Evolutionary conservation across 768 basidiomycete genomes (phyloP), one percentile per base, ranked within the genome.

Genomic region (Erythrobasidium yunnanense): DNA sequence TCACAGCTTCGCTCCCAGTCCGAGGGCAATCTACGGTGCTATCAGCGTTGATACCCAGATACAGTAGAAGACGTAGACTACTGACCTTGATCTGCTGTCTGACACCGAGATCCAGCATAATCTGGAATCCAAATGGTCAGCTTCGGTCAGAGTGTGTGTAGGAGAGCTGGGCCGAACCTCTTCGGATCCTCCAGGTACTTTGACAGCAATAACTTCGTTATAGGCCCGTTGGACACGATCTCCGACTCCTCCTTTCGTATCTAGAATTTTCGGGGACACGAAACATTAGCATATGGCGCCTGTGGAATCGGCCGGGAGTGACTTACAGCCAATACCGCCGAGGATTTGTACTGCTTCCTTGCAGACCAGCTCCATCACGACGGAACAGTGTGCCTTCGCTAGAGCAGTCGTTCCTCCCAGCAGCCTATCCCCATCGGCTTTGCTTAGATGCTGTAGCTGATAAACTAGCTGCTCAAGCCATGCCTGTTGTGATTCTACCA

Each of bases 401-500:
- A 73, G 66, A 1, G 73, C 73, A 4, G 69, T 72, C 11, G 60
- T 62, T 1, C 73, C 73, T n/a, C 71, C 71, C 1, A 71, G 68
- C 25, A 53, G 45, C 18, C 20, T n/a, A 51, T 72, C 69, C 17
- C 52, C 71, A 2, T 69, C 67, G 23, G 38, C 65, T 18, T 66
- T 52, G 0, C 67, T 34, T 22, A 73, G 65, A n/a, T 66, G 42
- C 8, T 69, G 51, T 34, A 66, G 32, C 2, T 65, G 55, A 55
- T 70, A 73, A 27, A 72, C 32, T 54, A 72, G 30, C 49, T 60
- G 53, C 57, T 73, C 73, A 34, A 73, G 42, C 73, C 73, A 73
- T 6, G 73, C 71, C 46, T 73, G 73, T 50, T 70, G 69, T 0
- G 67, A 38, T 29, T 73, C 71, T 32, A 71, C 58, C 5, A 45